A percentile compares a stretch with the other conserved stretches of the same genome.
Conservation (phyloP, 495 filamentous ascomycete genomes). For the Tetracladium setigerum region DNA sequence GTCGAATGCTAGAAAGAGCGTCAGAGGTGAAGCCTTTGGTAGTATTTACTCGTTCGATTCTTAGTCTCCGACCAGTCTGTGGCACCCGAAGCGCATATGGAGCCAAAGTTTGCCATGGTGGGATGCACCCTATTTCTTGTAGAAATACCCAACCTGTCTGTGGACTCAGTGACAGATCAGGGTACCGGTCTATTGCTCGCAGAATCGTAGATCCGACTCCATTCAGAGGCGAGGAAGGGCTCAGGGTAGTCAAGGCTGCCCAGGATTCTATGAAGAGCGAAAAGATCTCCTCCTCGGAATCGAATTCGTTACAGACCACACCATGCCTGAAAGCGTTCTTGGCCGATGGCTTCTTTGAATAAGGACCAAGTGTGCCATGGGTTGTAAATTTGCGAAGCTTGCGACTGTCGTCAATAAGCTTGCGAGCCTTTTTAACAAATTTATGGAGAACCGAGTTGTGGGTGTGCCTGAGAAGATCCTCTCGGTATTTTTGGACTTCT, state of each 20-base stretch:
- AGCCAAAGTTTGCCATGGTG: constrained; percentile 73
- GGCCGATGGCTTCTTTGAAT: constrained; percentile 19
- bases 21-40: constrained; percentile 32
- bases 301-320: constrained; percentile 27
- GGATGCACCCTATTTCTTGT: constrained; percentile 77
- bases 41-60: constrained; percentile 15
- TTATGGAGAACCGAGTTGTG: constrained; percentile 26
- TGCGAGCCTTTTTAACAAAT: constrained; percentile 60
- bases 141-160: constrained; percentile 61
- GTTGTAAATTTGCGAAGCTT: constrained; percentile 50
- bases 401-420: constrained; percentile 60
- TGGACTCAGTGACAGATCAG: constrained; percentile 42
- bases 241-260: constrained; percentile 46
- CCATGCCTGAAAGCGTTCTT: background rate
- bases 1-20: constrained; percentile 52
- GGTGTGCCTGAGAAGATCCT: background rate
- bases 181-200: constrained; percentile 63
- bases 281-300: constrained; percentile 38
- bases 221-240: constrained; percentile 36
- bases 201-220: constrained; percentile 65
- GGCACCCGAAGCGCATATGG: constrained; percentile 54
- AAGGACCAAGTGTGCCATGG: constrained; percentile 42
- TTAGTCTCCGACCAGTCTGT: constrained; percentile 13
- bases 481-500: constrained; percentile 9
- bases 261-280: constrained; percentile 68